Percentiles rank a stretch among this genome's conserved stretches.
Evolutionary conservation across 1,284 basidiomycete genomes (phyloP).

Genomic region (Fomitopsis pinicola): DNA sequence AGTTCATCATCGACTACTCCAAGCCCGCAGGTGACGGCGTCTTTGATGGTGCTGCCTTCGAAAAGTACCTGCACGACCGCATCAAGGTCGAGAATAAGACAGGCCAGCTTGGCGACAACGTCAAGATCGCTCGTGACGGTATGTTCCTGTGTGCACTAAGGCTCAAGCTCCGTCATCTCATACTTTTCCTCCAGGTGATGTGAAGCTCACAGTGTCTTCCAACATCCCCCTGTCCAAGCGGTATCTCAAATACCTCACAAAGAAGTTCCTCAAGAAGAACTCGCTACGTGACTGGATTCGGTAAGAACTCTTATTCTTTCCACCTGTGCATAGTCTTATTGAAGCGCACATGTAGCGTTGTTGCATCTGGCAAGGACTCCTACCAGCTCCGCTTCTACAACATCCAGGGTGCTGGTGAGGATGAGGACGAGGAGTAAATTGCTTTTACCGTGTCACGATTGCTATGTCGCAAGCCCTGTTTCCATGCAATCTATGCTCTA

Average conservation of each 20-base stretch:
- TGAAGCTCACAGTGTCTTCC: conserved; percentile 77
- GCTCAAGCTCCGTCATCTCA: not conserved
- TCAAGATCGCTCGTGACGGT: conserved; percentile 85
- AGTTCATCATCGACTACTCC: conserved; percentile 93
- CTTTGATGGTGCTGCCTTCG: conserved; percentile 88
- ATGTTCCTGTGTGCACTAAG: conserved; percentile 22
- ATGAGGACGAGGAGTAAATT: conserved; percentile 24
- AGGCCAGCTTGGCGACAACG: conserved; percentile 83
- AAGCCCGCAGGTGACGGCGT: conserved; percentile 88
- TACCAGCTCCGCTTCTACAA: conserved; percentile 95
- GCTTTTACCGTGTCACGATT: conserved; percentile 2
- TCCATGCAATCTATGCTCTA: conserved; percentile 10
- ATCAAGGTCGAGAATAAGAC: conserved; percentile 83
- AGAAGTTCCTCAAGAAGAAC: conserved; percentile 95
- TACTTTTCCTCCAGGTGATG: conserved; percentile 44
- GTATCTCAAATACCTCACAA: conserved; percentile 92
- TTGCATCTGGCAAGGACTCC: conserved; percentile 84
- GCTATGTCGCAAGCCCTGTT: conserved; percentile 12
- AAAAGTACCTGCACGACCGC: conserved; percentile 92
- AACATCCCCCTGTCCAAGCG: conserved; percentile 88
- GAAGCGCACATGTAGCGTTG: conserved; percentile 48
- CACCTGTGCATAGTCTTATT: not conserved
- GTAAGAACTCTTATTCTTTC: conserved; percentile 27
- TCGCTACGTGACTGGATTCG: conserved; percentile 83
- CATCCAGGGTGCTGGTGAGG: conserved; percentile 53